Conservation (phyloP, 78 protist species). For the Speleostelium caveatum region DNA sequence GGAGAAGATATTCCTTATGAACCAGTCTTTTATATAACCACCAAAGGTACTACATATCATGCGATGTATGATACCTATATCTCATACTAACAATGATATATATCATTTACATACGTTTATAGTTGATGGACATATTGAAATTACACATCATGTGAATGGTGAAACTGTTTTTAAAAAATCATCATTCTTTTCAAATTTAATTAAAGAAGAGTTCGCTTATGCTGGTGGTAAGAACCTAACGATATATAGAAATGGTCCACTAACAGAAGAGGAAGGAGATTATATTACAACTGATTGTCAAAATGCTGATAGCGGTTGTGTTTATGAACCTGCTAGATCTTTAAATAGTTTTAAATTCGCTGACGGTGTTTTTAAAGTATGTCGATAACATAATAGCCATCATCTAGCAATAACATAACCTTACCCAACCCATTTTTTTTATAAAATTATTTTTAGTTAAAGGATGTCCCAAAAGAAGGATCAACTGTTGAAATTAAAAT, state of each 20-base stretch:
- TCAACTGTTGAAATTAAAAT: not conserved
- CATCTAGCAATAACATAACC: not conserved
- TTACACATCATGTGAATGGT: not conserved
- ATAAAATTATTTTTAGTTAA: not conserved
- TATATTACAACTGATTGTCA: not conserved
- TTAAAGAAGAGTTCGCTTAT: conserved; percentile 22
- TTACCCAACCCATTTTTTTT: not conserved
- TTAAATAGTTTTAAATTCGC: conserved; percentile 13
- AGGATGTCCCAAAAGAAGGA: conserved; percentile 19
- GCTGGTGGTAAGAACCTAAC: conserved; percentile 31
- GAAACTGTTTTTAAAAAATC: not conserved
- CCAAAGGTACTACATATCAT: conserved; percentile 14
- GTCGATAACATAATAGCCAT: not conserved
- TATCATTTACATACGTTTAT: too few species aligned
- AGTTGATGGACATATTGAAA: conserved; percentile 26
- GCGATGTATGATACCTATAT: not conserved
- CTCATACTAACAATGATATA: not conserved
- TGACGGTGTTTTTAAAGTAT: not conserved
- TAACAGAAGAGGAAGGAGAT: conserved; percentile 46
- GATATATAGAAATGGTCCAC: conserved; percentile 49
- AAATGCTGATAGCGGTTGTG: conserved; percentile 8
- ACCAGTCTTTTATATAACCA: conserved; percentile 40
- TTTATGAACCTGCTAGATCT: conserved; percentile 61
- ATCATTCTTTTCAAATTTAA: not conserved
- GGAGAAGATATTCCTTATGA: conserved; percentile 38